A percentile compares a stretch with the other conserved stretches of the same genome.
These are phyloP conservation scores for Metschnikowia anglica DNA, from an alignment of 805 yeast genomes.

Conservation along the genomic window DNA sequence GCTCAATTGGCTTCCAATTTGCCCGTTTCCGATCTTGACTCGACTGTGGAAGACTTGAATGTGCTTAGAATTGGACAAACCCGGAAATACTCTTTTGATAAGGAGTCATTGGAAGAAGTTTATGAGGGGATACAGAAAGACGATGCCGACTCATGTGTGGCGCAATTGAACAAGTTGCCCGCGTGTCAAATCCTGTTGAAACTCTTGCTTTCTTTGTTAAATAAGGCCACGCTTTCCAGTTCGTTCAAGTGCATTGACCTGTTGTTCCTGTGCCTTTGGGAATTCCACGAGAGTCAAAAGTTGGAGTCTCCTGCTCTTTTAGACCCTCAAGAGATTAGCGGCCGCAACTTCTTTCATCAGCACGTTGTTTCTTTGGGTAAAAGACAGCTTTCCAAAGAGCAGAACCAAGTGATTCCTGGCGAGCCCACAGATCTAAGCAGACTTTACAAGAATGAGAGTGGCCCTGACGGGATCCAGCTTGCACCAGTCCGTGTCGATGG, in stretches of 20 bases:
- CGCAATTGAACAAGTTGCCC: slow-evolving; percentile 38
- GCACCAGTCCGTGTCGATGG: slow-evolving; percentile 50
- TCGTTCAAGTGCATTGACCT: slow-evolving; percentile 57
- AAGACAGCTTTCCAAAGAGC: slow-evolving; percentile 40
- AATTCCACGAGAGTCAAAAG: slow-evolving; percentile 4
- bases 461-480: slow-evolving; percentile 60
- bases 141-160: slow-evolving; percentile 44
- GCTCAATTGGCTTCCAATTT: slow-evolving; percentile 12
- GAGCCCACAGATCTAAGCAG: slow-evolving; percentile 29
- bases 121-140: slow-evolving; percentile 36
- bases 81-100: slow-evolving; percentile 28
- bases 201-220: slow-evolving; percentile 57
- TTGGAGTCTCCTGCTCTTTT: slow-evolving; percentile 5
- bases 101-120: slow-evolving; percentile 23
- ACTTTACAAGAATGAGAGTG: slow-evolving; percentile 28
- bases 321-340: slow-evolving; percentile 68
- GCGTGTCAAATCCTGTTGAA: slow-evolving; percentile 52
- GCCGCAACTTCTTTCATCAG: slow-evolving; percentile 83
- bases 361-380: slow-evolving; percentile 78
- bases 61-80: slow-evolving; percentile 25
- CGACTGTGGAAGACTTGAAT: slow-evolving; percentile 10
- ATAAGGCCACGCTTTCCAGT: slow-evolving; percentile 59
- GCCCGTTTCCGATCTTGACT: slow-evolving; percentile 3
- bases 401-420: slow-evolving; percentile 45
- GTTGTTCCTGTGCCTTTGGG: slow-evolving; percentile 47